These are phyloP conservation scores for Alternaria longipes DNA, from an alignment of 2,329 filamentous ascomycete genomes.

Conservation along the genomic window DNA sequence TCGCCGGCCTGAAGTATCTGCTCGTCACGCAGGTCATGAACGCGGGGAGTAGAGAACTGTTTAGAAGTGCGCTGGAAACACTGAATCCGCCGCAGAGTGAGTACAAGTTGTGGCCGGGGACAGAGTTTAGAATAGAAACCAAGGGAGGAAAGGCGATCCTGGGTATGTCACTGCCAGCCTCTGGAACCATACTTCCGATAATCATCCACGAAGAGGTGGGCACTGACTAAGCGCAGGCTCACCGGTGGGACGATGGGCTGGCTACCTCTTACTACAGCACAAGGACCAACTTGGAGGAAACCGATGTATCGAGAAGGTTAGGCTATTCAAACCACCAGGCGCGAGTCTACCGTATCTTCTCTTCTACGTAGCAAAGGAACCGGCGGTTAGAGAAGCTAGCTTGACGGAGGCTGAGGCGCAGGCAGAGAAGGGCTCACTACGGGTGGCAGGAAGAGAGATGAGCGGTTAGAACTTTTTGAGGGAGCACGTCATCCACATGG, in stretches of 20 bases:
- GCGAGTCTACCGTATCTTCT: slow-evolving; percentile 16
- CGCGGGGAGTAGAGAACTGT: slow-evolving; percentile 1
- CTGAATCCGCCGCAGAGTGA: slow-evolving; percentile 16
- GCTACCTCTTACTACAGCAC: slow-evolving; percentile 24
- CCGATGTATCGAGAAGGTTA: slow-evolving; percentile 20
- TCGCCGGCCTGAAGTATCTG: slow-evolving; percentile 20
- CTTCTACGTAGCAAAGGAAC: slow-evolving; percentile 14
- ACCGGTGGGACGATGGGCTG: slow-evolving; percentile 17
- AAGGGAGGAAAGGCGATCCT: slow-evolving; percentile 12
- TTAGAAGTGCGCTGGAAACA: slow-evolving; percentile 8
- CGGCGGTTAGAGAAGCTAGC: neutral
- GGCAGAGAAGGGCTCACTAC: neutral
- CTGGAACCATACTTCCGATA: neutral
- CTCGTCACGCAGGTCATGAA: slow-evolving; percentile 22
- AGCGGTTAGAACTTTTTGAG: neutral
- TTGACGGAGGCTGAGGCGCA: neutral
- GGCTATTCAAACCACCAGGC: slow-evolving; percentile 6
- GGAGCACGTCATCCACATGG: slow-evolving; percentile 4
- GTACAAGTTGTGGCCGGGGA: slow-evolving; percentile 17
- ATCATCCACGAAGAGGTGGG: neutral
- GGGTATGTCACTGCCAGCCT: slow-evolving; percentile 3
- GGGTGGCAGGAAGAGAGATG: neutral
- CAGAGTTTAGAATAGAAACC: slow-evolving; percentile 13
- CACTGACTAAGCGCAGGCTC: slow-evolving; percentile 7
- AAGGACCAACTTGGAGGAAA: slow-evolving; percentile 19